Conservation (phyloP, 768 basidiomycete genomes). For the Trametopsis cervina region DNA sequence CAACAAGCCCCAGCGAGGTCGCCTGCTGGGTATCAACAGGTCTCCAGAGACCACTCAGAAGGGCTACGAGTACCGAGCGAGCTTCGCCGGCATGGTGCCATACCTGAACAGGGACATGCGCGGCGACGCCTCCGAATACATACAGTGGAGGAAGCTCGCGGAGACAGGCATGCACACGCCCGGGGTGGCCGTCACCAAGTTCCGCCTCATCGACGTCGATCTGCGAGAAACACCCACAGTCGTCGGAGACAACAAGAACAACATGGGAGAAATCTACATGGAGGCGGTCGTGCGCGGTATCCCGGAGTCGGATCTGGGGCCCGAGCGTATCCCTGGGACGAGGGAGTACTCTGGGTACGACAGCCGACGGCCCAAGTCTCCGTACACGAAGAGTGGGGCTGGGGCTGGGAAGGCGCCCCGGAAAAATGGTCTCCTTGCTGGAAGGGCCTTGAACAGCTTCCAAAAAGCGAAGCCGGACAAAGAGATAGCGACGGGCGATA, state of each 20-base stretch:
- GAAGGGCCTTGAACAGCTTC: too few relatives aligned
- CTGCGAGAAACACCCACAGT: constrained; percentile 35
- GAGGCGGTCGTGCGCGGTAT: constrained; percentile 9
- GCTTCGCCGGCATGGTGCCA: constrained; percentile 39
- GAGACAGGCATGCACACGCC: constrained; percentile 6
- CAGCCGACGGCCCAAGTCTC: not conserved
- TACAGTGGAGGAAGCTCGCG: constrained; percentile 24
- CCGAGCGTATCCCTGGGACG: constrained; percentile 45
- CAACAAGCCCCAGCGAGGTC: constrained; percentile 49
- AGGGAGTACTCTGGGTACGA: constrained; percentile 33
- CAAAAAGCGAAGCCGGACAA: too few relatives aligned
- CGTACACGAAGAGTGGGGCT: constrained; percentile 7
- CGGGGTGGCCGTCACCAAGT: constrained; percentile 15
- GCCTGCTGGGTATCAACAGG: constrained; percentile 27
- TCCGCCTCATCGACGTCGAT: constrained; percentile 24
- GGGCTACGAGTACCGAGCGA: constrained; percentile 15
- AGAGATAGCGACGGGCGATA: not conserved
- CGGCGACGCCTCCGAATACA: constrained; percentile 16
- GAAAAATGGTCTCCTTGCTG: too few relatives aligned
- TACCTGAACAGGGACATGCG: constrained; percentile 15
- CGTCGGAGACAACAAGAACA: constrained; percentile 39
- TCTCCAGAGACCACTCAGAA: not conserved
- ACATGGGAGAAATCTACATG: constrained; percentile 29
- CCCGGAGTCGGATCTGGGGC: constrained; percentile 22
- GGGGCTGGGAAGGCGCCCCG: too few relatives aligned